A percentile compares a stretch with the other conserved stretches of the same genome.
Conservation (phyloP, 2,329 filamentous ascomycete species). For the Aschersonia sp. region DNA sequence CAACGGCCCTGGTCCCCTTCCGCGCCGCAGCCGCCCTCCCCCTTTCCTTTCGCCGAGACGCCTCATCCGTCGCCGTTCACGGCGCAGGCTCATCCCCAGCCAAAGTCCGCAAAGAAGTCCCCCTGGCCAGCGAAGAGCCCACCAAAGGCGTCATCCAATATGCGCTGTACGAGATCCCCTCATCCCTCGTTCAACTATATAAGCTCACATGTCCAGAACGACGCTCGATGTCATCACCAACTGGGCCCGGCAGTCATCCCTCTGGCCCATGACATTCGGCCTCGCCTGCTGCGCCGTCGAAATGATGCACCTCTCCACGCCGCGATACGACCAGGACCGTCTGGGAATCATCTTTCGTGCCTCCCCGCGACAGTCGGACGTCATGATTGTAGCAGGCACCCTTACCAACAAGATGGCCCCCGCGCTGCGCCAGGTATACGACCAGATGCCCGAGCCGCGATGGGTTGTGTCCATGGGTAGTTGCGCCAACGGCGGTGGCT, state of each 20-base stretch:
- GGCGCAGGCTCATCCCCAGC: constrained; percentile 37
- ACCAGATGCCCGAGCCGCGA: constrained; percentile 86
- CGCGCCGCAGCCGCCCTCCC: constrained; percentile 46
- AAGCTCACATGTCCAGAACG: constrained; percentile 33
- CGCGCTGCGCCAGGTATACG: constrained; percentile 78
- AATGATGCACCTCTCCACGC: constrained; percentile 86
- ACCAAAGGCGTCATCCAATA: constrained; percentile 76
- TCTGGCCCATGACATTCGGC: constrained; percentile 83
- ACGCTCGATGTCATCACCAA: constrained; percentile 68
- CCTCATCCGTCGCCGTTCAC: constrained; percentile 39
- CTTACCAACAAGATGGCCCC: constrained; percentile 96
- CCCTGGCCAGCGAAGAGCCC: constrained; percentile 61
- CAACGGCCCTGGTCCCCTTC: constrained; percentile 46
- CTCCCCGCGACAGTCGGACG: constrained; percentile 74
- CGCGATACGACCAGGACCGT: constrained; percentile 79
- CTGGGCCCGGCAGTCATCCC: constrained; percentile 71
- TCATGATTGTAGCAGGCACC: constrained; percentile 89
- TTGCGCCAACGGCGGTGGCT: constrained; percentile 73
- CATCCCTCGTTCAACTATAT: neutral
- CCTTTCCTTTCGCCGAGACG: constrained; percentile 49
- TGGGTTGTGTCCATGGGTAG: constrained; percentile 79
- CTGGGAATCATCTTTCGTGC: constrained; percentile 84
- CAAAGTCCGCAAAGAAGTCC: constrained; percentile 54
- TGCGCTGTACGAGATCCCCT: constrained; percentile 50
- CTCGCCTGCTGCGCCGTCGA: constrained; percentile 82